Percentiles rank a stretch among this genome's conserved stretches.
phyloP scores from a whole-genome alignment of 257 asterid genomes.

The Verbascum thapsus region DNA sequence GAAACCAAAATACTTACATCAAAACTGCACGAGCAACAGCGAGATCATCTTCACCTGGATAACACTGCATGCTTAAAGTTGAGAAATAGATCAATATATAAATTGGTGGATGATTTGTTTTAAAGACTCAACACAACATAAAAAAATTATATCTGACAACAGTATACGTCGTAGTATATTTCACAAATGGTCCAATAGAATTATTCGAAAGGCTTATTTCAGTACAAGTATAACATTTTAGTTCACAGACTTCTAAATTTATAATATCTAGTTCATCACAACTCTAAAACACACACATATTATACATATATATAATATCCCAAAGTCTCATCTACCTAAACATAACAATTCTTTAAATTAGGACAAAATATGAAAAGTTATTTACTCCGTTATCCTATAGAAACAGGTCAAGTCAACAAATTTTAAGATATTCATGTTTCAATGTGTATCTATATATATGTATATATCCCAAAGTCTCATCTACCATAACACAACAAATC shows the following conservation, averaged over 20 bases:
- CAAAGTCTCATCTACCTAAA: not conserved
- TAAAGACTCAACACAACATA: constrained; percentile 1
- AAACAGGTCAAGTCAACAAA: constrained; percentile 2
- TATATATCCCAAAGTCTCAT: not conserved
- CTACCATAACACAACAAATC: not conserved
- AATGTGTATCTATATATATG: too few relatives aligned
- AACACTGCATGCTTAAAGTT: constrained; percentile 68
- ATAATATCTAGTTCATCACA: too few relatives aligned
- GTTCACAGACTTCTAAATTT: not conserved
- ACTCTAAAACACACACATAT: too few relatives aligned
- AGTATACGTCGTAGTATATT: not conserved
- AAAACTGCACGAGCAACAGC: constrained; percentile 88
- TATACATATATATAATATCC: too few relatives aligned
- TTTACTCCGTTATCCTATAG: not conserved
- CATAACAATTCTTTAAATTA: not conserved
- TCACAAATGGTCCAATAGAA: constrained; percentile 11
- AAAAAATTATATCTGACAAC: constrained; percentile 6
- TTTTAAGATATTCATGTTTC: not conserved
- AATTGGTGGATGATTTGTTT: constrained; percentile 12
- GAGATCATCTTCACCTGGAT: constrained; percentile 97
- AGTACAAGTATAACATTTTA: not conserved
- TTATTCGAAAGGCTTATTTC: not conserved
- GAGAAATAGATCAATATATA: constrained; percentile 24
- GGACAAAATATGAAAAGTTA: not conserved
- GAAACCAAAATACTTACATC: constrained; percentile 61